phyloP scores from a whole-genome alignment of 1,284 basidiomycete genomes.

The Leccinum pseudoinsigne region DNA sequence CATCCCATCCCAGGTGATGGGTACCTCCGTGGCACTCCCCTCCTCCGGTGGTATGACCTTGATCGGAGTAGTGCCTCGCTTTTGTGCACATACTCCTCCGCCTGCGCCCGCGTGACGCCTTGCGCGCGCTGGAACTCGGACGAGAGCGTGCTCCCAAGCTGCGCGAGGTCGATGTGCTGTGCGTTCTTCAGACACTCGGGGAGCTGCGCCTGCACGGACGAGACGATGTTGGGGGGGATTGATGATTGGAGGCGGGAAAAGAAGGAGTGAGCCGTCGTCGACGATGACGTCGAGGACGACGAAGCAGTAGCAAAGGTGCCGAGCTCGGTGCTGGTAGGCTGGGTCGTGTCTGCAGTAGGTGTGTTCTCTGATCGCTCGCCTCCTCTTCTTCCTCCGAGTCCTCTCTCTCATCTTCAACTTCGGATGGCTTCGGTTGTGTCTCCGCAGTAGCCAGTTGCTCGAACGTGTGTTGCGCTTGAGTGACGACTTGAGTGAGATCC shows the following conservation, averaged over 20 bases:
- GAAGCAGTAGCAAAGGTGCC: constrained; percentile 10
- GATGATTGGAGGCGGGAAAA: constrained; percentile 72
- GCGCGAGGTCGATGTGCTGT: constrained; percentile 63
- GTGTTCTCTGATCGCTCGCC: constrained; percentile 24
- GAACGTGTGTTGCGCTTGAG: constrained; percentile 82
- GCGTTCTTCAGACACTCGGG: constrained; percentile 66
- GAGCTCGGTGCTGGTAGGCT: constrained; percentile 27
- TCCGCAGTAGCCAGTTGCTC: constrained; percentile 51
- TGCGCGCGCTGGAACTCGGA: constrained; percentile 58
- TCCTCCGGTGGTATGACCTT: too few species aligned
- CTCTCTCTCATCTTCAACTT: constrained; percentile 15
- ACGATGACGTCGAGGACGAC: constrained; percentile 8
- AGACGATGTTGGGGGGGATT: constrained; percentile 70
- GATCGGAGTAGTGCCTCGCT: too few species aligned
- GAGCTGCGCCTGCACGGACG: constrained; percentile 64
- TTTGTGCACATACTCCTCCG: too few species aligned
- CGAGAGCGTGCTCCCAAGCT: constrained; percentile 63
- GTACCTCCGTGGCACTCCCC: too few species aligned
- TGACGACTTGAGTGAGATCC: constrained; percentile 75
- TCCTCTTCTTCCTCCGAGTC: background rate
- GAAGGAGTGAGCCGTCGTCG: constrained; percentile 44
- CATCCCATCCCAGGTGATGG: too few species aligned
- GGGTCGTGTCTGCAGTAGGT: constrained; percentile 23
- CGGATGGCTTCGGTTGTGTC: constrained; percentile 8
- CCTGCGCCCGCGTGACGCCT: too few species aligned